phyloP scores from a whole-genome alignment of 257 asterid genomes.

The Nicotiana tomentosiformis region DNA sequence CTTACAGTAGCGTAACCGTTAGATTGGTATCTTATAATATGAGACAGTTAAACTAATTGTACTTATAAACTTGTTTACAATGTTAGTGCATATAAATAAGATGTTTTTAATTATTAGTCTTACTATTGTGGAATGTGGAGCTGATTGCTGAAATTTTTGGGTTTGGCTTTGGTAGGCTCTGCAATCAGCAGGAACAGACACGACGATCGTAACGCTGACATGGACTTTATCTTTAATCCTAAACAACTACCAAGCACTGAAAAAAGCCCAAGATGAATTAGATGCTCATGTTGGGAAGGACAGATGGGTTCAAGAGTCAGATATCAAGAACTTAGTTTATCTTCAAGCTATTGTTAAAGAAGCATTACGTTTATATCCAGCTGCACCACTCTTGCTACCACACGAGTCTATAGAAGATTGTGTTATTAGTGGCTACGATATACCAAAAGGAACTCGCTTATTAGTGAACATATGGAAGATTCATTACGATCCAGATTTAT shows the following conservation, averaged over 20 bases:
- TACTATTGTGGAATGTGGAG: background rate
- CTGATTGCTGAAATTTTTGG: background rate
- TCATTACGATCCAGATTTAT: conserved; percentile 37
- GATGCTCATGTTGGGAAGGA: conserved; percentile 34
- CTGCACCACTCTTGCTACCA: conserved; percentile 11
- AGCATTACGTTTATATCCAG: conserved; percentile 35
- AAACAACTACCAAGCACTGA: conserved; percentile 23
- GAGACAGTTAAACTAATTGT: no score
- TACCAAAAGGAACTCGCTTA: conserved; percentile 38
- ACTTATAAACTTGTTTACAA: background rate
- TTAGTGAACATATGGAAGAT: conserved; percentile 36
- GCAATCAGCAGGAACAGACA: conserved; percentile 28
- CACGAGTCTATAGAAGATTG: conserved; percentile 31
- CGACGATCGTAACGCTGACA: conserved; percentile 22
- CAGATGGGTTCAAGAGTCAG: conserved; percentile 30
- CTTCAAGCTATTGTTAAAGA: conserved; percentile 48
- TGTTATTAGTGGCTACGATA: conserved; percentile 30
- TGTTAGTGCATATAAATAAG: background rate
- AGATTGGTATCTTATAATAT: no score
- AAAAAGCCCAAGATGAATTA: conserved; percentile 36
- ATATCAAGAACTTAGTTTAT: conserved; percentile 32
- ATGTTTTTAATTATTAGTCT: background rate
- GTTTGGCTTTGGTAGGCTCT: background rate
- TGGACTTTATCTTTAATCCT: conserved; percentile 38
- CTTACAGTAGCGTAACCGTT: no score